A percentile compares a stretch with the other conserved stretches of the same genome.
phyloP scores from a whole-genome alignment of 495 filamentous ascomycete genomes.

The Cudoniella acicularis region DNA sequence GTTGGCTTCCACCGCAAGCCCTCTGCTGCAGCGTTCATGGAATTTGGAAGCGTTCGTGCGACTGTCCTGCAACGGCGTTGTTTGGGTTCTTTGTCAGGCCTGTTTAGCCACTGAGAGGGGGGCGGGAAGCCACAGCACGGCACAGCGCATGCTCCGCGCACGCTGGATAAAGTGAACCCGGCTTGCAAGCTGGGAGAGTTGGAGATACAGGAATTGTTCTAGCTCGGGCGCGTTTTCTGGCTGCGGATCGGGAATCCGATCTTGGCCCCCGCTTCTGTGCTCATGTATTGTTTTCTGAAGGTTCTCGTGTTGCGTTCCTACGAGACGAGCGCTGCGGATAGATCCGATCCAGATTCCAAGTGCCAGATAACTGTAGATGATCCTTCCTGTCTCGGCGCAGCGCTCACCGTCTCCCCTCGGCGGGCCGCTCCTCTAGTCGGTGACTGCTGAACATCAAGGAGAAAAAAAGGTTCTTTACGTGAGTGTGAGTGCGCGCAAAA shows the following conservation, averaged over 20 bases:
- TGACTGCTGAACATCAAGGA: conserved; percentile 1
- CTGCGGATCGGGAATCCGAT: not conserved
- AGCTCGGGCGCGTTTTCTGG: not conserved
- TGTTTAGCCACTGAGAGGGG: conserved; percentile 8
- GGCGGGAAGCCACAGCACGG: conserved; percentile 20
- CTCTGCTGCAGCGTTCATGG: not conserved
- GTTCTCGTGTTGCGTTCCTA: too few relatives aligned
- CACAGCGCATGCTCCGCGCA: conserved; percentile 15
- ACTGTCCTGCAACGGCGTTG: not conserved
- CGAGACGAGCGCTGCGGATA: conserved; percentile 5
- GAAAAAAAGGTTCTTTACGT: conserved; percentile 1
- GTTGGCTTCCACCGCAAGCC: not conserved
- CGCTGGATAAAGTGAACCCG: conserved; percentile 12
- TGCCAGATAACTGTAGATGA: not conserved
- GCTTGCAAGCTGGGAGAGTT: not conserved
- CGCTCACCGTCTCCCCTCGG: not conserved
- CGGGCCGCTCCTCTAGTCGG: conserved; percentile 20
- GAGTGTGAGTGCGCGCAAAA: not conserved
- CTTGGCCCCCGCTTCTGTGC: not conserved
- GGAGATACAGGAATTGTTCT: too few relatives aligned
- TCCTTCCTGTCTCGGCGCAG: not conserved
- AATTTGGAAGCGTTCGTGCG: not conserved
- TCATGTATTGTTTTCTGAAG: too few relatives aligned
- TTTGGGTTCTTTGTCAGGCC: not conserved
- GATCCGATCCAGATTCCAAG: not conserved